Conservation (phyloP, 169 alveolate species). For the Cryptosporidium ryanae region DNA sequence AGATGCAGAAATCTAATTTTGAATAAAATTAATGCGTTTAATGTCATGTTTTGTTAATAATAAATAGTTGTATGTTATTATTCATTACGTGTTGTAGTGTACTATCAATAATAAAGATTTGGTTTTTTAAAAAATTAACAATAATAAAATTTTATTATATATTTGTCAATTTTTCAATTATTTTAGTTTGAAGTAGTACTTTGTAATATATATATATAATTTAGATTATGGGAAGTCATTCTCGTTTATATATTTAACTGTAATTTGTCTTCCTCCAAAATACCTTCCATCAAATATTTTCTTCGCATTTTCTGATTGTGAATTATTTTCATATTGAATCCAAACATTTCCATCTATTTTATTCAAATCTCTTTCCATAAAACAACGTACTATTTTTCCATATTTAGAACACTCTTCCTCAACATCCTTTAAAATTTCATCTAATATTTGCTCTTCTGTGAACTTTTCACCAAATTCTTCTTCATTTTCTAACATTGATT, state of each 20-base stretch:
- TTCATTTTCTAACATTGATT: constrained; percentile 77
- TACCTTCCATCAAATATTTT: constrained; percentile 85
- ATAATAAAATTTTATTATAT: no score
- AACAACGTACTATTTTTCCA: constrained; percentile 85
- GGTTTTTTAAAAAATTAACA: no score
- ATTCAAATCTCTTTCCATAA: constrained; percentile 78
- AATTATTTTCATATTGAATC: constrained; percentile 80
- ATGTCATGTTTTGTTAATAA: no score
- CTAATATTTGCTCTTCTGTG: constrained; percentile 81
- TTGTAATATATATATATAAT: no score
- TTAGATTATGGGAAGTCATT: constrained; percentile 36
- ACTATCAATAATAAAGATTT: no score
- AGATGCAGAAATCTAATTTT: constrained; percentile 87
- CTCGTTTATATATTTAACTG: constrained; percentile 80
- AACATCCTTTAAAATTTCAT: constrained; percentile 89
- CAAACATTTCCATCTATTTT: constrained; percentile 86
- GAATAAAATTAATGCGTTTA: no score
- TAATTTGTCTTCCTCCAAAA: constrained; percentile 86
- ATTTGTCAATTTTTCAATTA: no score
- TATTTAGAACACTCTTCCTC: constrained; percentile 88
- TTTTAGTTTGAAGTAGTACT: no score
- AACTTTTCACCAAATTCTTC: no score
- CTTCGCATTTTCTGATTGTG: constrained; percentile 83
- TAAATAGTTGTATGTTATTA: no score
- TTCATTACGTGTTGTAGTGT: no score